Conservation (phyloP, 2,329 filamentous ascomycete species). For the Ploettnerulaceae sp. region DNA sequence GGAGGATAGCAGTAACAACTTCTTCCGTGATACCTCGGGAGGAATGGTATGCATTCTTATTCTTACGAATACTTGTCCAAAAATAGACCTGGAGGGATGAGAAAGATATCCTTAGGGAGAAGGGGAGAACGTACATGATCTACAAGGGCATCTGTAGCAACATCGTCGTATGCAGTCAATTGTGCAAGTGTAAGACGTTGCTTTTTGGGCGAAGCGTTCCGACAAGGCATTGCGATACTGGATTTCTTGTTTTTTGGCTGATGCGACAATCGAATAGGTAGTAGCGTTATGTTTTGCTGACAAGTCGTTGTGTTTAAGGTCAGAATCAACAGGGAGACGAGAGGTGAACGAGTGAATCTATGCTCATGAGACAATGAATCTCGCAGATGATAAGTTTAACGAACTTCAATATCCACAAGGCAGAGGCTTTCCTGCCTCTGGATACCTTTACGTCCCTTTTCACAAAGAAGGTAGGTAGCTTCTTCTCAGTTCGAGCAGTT, state of each 20-base stretch:
- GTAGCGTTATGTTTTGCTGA: conserved; percentile 9
- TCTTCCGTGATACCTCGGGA: conserved; percentile 68
- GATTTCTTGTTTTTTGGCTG: conserved; percentile 7
- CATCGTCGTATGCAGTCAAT: conserved; percentile 89
- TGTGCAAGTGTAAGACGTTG: conserved; percentile 79
- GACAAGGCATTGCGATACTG: conserved; percentile 38
- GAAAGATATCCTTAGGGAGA: conserved; percentile 1
- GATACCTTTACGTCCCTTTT: too few species aligned
- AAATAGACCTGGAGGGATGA: conserved; percentile 68
- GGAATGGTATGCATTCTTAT: conserved; percentile 78
- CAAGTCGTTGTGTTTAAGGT: conserved; percentile 4
- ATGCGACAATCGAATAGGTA: conserved; percentile 16
- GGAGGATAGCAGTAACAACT: conserved; percentile 56
- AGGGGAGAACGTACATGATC: conserved; percentile 68
- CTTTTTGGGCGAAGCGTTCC: conserved; percentile 50
- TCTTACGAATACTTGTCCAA: conserved; percentile 95
- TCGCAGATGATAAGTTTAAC: not conserved
- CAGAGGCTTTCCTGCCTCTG: not conserved
- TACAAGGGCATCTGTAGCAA: conserved; percentile 89
- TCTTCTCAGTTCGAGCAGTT: conserved; percentile 14
- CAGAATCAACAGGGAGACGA: not conserved
- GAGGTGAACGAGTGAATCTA: conserved; percentile 8
- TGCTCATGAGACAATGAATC: conserved; percentile 4
- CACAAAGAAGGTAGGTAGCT: not conserved
- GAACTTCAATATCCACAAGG: not conserved